Evolutionary conservation across 2,329 filamentous ascomycete species (phyloP).

Genomic region (Colletotrichum eleusines): DNA sequence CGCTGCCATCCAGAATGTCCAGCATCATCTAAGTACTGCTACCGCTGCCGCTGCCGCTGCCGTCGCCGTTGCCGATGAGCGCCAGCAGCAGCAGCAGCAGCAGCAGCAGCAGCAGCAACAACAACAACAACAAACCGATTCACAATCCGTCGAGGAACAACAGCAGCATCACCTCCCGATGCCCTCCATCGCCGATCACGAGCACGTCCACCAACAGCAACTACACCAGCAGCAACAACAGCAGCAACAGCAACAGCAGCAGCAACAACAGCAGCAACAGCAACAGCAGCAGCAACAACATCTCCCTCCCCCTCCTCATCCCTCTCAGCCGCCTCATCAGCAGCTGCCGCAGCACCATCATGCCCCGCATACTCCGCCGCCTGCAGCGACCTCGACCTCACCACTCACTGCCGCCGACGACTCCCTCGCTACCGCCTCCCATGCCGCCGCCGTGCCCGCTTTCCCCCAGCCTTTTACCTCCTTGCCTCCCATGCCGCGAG

Average conservation of each 20-base stretch:
- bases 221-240: conserved; percentile 17
- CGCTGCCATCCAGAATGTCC: conserved; percentile 54
- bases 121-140: conserved; percentile 23
- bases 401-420: neutral
- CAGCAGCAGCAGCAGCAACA: conserved; percentile 27
- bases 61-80: conserved; percentile 24
- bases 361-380: conserved; percentile 1
- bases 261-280: too few species aligned
- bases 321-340: conserved; percentile 29
- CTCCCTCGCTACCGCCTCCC: conserved; percentile 15
- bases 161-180: conserved; percentile 21
- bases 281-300: conserved; percentile 37
- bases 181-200: conserved; percentile 10
- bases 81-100: conserved; percentile 27
- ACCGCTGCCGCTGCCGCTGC: conserved; percentile 43
- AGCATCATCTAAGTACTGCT: conserved; percentile 49
- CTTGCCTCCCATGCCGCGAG: conserved; percentile 44
- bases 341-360: conserved; percentile 37
- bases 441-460: conserved; percentile 10
- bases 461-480: conserved; percentile 31
- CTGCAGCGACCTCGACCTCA: conserved; percentile 7
- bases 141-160: conserved; percentile 18
- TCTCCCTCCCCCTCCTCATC: conserved; percentile 3
- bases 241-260: too few species aligned
- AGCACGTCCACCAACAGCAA: conserved; percentile 20